These are phyloP conservation scores for Chlamydomonas urium DNA, from an alignment of 139 green algal species.

Conservation along the genomic window DNA sequence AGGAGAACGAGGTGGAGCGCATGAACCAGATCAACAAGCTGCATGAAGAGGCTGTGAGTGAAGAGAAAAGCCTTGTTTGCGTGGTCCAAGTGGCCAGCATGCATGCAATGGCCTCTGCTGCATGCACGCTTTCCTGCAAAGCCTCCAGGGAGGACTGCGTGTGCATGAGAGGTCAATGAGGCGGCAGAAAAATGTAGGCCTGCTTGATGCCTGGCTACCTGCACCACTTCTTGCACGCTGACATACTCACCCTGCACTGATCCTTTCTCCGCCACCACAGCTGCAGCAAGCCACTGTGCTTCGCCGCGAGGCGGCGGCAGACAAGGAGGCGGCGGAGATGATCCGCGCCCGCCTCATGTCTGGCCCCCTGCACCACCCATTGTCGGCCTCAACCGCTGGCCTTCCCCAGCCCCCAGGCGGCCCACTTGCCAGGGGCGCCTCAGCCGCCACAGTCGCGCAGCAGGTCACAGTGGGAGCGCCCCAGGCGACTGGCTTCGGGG, in stretches of 20 bases:
- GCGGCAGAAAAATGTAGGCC: no score
- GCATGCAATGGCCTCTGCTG: no score
- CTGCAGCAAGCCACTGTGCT: conserved; percentile 10
- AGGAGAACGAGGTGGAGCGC: conserved; percentile 50
- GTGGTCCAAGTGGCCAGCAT: no score
- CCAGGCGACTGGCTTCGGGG: no score
- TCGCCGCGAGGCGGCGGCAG: conserved; percentile 3
- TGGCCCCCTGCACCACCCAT: neutral
- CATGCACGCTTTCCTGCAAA: no score
- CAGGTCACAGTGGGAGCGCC: neutral
- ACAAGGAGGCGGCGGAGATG: conserved; percentile 12
- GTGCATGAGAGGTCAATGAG: no score
- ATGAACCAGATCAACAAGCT: conserved; percentile 65
- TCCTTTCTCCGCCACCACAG: conserved; percentile 1
- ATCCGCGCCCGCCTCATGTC: neutral
- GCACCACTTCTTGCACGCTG: no score
- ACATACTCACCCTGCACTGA: neutral
- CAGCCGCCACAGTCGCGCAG: neutral
- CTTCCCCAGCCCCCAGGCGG: no score
- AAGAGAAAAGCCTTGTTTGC: no score
- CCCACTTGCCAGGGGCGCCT: neutral
- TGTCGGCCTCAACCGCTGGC: neutral
- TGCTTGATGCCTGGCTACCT: no score
- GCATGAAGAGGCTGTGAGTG: conserved; percentile 51
- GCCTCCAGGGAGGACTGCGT: no score